Evolutionary conservation across 768 basidiomycete species (phyloP), one percentile per base, ranked within the genome.

Genomic region (Mycena belliarum): DNA sequence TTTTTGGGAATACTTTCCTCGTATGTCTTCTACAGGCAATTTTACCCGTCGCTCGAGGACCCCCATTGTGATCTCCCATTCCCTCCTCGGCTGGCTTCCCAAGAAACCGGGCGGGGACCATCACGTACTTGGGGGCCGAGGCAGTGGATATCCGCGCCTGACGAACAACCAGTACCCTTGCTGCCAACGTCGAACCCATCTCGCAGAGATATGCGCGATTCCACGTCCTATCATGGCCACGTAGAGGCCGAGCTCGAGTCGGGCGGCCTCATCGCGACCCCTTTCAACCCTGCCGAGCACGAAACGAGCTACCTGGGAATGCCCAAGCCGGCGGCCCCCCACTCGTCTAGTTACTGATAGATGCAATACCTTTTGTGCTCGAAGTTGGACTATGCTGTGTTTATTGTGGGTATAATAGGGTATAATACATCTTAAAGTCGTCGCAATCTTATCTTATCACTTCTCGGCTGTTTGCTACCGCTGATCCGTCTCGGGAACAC

Each of bases 1-100:
- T 60, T 65, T 14, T 12, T 51, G 9, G 67, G 67, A 3, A 10
- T 68, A 11, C n/a, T 66, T 43, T 26, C 54, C 52, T 49, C 59
- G 15, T 68, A 65, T 38, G 24, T 46, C 3, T 52, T 57, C 50
- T 68, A 68, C 49, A 55, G 67, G 37, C 67, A 68, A 47, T 68
- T 68, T 55, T 68, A 65, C 51, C 67, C 67, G 4, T 29, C 63
- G 5, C 61, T 68, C 40, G 57, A 60, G 29, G 65, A 68, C 41
- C 61, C 67, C 1, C 57, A 68, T 49, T 68, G 44, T 32, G 16
- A 68, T 57, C 53, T 63, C 6, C 62, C 65, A 4, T 68, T 52
- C 41, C 43, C 62, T 33, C 65, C 61, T 2, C 61, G 61, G 9
- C 28, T 55, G 42, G 14, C 43, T 20, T 37, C 23, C 10, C 53